Evolutionary conservation across 306 rosid species (phyloP).

Genomic region (Senna tora): DNA sequence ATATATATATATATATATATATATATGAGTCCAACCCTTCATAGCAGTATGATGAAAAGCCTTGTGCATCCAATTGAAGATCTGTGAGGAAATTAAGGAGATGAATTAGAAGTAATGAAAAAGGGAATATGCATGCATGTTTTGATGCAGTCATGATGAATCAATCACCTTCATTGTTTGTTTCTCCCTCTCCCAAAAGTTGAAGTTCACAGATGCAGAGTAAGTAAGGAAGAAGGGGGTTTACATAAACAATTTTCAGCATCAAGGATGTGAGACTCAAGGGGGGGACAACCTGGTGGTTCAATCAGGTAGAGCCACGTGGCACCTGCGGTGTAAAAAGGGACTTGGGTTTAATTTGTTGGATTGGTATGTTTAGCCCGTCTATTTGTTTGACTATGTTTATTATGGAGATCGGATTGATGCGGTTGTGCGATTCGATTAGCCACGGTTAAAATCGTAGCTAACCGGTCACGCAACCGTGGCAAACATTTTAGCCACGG

Average conservation of each 20-base stretch:
- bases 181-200: slow-evolving; percentile 27
- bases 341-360: too few relatives aligned
- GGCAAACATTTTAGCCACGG: too few relatives aligned
- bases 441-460: too few relatives aligned
- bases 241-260: background rate
- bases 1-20: too few relatives aligned
- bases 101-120: background rate
- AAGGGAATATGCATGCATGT: slow-evolving; percentile 17
- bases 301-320: slow-evolving; percentile 44
- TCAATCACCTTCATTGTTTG: slow-evolving; percentile 61
- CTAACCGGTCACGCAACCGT: too few relatives aligned
- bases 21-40: slow-evolving; percentile 48
- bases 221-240: background rate
- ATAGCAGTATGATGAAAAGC: slow-evolving; percentile 59
- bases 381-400: too few relatives aligned
- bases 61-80: slow-evolving; percentile 82
- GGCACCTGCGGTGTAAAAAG: slow-evolving; percentile 3
- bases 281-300: slow-evolving; percentile 33
- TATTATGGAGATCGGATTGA: too few relatives aligned
- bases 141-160: background rate
- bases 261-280: slow-evolving; percentile 6
- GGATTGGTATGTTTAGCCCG: too few relatives aligned
- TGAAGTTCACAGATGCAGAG: slow-evolving; percentile 32
- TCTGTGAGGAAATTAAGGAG: slow-evolving; percentile 44
- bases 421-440: too few relatives aligned